phyloP scores from a whole-genome alignment of 176 grass and related monocot species.

The Coix lacrymajobi region DNA sequence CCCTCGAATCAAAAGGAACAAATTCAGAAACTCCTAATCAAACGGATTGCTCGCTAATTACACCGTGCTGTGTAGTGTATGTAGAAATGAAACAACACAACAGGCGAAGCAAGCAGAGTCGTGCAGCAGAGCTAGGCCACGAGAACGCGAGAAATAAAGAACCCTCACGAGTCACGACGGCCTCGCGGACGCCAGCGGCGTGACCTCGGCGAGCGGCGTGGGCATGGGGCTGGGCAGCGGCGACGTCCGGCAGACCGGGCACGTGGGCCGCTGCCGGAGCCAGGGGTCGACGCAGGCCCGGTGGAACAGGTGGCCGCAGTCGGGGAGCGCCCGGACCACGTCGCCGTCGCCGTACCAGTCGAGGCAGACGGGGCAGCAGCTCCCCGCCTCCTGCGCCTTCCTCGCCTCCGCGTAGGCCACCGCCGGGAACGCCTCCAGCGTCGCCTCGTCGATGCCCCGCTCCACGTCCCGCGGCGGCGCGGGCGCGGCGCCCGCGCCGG shows the following conservation, averaged over 20 bases:
- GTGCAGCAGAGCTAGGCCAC: background rate
- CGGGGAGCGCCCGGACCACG: conserved; percentile 53
- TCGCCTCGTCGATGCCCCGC: conserved; percentile 59
- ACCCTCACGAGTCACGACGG: background rate
- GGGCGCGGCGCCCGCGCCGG: background rate
- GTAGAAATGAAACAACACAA: background rate
- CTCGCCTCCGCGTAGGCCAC: conserved; percentile 42
- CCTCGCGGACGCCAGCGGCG: conserved; percentile 32
- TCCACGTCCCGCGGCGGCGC: conserved; percentile 14
- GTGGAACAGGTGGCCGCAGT: conserved; percentile 76
- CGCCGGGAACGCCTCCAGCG: conserved; percentile 55
- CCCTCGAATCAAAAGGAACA: background rate
- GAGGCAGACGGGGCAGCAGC: conserved; percentile 69
- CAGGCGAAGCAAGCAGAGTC: background rate
- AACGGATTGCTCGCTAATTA: background rate
- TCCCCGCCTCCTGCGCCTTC: background rate
- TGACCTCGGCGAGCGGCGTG: conserved; percentile 64
- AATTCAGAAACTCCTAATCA: background rate
- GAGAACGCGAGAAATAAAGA: background rate
- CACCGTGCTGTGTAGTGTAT: background rate
- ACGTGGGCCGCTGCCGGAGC: conserved; percentile 59
- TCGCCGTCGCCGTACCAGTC: conserved; percentile 48
- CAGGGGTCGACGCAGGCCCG: conserved; percentile 60
- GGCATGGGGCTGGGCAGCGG: conserved; percentile 68
- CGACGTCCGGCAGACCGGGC: conserved; percentile 68